phyloP scores from a whole-genome alignment of 208 protist genomes.

The Crithidia thermophila region DNA sequence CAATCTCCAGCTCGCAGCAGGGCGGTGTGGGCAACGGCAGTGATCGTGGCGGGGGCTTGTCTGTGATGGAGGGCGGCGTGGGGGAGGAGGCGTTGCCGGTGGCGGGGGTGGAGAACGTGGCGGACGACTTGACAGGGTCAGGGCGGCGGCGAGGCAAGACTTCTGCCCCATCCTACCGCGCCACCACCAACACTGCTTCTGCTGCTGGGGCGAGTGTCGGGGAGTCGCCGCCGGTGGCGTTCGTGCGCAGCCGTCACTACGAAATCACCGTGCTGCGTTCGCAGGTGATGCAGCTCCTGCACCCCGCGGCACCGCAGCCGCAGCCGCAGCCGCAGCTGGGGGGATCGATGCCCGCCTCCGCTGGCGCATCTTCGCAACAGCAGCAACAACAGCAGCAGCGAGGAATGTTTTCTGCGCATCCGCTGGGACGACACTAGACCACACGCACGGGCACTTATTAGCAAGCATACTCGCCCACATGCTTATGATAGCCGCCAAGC shows the following conservation, averaged over 20 bases:
- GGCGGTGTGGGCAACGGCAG: constrained; percentile 8
- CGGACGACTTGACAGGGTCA: neutral
- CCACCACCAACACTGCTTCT: neutral
- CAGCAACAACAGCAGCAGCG: neutral
- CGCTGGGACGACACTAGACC: neutral
- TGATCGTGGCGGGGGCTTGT: no score
- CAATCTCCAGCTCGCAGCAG: constrained; percentile 3
- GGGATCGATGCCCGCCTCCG: neutral
- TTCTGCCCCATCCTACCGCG: neutral
- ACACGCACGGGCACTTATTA: no score
- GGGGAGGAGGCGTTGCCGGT: neutral
- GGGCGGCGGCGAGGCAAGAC: constrained; percentile 3
- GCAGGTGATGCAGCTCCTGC: constrained; percentile 30
- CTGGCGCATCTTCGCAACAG: neutral
- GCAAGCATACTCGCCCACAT: no score
- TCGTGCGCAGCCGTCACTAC: constrained; percentile 22
- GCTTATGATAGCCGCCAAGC: no score
- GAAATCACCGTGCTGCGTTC: constrained; percentile 14
- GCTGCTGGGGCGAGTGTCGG: neutral
- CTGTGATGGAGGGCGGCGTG: neutral
- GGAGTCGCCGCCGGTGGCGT: constrained; percentile 19
- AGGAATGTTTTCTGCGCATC: neutral
- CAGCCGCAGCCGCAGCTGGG: neutral
- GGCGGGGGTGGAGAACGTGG: constrained; percentile 6
- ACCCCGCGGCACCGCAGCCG: neutral